A percentile compares a stretch with the other conserved stretches of the same genome.
These are phyloP conservation scores for Lactuca saligna DNA, from an alignment of 129 eudicot genomes.

Conservation along the genomic window DNA sequence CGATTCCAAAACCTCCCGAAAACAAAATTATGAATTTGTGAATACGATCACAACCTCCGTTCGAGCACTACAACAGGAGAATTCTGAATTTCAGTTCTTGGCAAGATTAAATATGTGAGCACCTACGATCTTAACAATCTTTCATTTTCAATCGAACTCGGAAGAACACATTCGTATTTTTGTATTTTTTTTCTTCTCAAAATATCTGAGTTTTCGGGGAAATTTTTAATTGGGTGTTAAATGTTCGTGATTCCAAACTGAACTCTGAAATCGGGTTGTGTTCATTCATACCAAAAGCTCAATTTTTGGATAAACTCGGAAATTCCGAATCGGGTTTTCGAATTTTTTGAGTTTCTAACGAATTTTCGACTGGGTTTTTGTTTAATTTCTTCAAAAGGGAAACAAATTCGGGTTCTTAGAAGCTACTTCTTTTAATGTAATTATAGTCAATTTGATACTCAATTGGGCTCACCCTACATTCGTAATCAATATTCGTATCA, in stretches of 20 bases:
- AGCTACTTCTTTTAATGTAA: neutral
- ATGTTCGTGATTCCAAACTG: slow-evolving; percentile 2
- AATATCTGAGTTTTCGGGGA: slow-evolving; percentile 25
- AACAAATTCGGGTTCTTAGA: slow-evolving; percentile 8
- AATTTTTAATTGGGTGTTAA: slow-evolving; percentile 25
- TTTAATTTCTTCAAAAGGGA: slow-evolving; percentile 16
- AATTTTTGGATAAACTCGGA: neutral
- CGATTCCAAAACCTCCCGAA: slow-evolving; percentile 12
- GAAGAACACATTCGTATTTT: slow-evolving; percentile 6
- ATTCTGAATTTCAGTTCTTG: neutral
- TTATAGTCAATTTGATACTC: slow-evolving; percentile 8
- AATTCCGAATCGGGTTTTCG: slow-evolving; percentile 13
- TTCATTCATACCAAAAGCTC: neutral
- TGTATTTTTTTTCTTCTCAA: neutral
- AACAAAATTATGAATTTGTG: slow-evolving; percentile 1
- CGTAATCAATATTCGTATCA: neutral
- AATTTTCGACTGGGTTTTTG: slow-evolving; percentile 6
- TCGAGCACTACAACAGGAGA: slow-evolving; percentile 3
- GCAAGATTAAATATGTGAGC: slow-evolving; percentile 7
- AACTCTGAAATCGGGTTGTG: slow-evolving; percentile 16
- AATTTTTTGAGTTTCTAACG: neutral
- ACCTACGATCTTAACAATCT: neutral
- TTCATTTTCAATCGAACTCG: slow-evolving; percentile 5
- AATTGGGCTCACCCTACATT: neutral
- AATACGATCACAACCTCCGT: slow-evolving; percentile 18